phyloP scores from a whole-genome alignment of 345 rosid species.

The Moringa oleifera region DNA sequence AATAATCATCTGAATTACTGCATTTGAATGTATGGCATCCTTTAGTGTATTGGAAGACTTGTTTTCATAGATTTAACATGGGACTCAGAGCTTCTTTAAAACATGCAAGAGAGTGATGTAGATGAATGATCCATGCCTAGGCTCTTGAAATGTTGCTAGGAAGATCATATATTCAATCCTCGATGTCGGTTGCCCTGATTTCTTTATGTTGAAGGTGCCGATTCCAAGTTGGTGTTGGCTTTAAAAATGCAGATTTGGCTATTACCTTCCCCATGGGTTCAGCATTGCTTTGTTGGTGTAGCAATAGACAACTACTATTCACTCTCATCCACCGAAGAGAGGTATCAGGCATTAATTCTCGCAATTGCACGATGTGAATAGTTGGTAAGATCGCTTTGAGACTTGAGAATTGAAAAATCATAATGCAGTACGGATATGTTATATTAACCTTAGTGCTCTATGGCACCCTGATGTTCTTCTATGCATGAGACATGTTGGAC shows the following conservation, averaged over 20 bases:
- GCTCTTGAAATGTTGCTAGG: conserved; percentile 42
- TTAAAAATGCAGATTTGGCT: conserved; percentile 98
- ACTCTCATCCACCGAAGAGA: conserved; percentile 77
- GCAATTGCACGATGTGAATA: conserved; percentile 68
- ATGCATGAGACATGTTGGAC: conserved; percentile 34
- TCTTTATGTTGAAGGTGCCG: conserved; percentile 75
- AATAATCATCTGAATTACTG: neutral
- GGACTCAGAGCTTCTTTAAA: conserved; percentile 29
- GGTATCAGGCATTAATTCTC: conserved; percentile 80
- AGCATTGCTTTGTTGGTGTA: conserved; percentile 98
- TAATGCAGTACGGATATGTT: conserved; percentile 55
- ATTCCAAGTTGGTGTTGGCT: conserved; percentile 94
- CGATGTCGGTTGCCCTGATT: conserved; percentile 80
- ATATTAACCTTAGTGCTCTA: conserved; percentile 32
- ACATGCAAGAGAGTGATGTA: conserved; percentile 22
- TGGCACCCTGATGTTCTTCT: conserved; percentile 28
- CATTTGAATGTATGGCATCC: conserved; percentile 17
- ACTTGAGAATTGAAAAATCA: conserved; percentile 45
- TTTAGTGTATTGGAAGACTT: conserved; percentile 21
- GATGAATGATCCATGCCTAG: conserved; percentile 35
- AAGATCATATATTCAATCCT: conserved; percentile 53
- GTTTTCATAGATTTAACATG: conserved; percentile 13
- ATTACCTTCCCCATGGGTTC: conserved; percentile 74
- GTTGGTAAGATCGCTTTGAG: conserved; percentile 98
- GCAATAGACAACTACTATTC: conserved; percentile 68